These are phyloP conservation scores for Rhizophagus sp. DNA, from an alignment of 192 early-diverging fungal genomes.

Conservation along the genomic window DNA sequence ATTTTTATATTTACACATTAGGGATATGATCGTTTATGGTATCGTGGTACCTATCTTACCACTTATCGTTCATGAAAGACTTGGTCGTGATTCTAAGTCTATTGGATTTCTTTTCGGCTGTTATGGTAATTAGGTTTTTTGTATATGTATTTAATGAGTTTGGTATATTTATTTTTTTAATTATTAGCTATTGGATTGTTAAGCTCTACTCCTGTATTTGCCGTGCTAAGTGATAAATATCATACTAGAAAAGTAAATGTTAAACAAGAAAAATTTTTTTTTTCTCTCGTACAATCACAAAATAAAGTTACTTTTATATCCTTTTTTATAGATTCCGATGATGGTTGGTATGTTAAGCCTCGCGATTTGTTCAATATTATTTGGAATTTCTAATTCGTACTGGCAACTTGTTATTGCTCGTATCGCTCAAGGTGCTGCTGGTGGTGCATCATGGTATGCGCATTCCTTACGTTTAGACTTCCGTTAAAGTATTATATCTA, in stretches of 20 bases:
- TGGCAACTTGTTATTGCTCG: constrained; percentile 68
- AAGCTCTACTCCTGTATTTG: constrained; percentile 64
- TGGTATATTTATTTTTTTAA: neutral
- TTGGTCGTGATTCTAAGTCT: constrained; percentile 53
- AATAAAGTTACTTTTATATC: neutral
- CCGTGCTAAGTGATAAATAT: constrained; percentile 70
- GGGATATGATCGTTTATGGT: constrained; percentile 62
- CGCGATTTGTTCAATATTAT: constrained; percentile 61
- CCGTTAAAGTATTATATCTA: neutral
- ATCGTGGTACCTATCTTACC: constrained; percentile 72
- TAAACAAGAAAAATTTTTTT: too few species aligned
- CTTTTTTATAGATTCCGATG: constrained; percentile 58
- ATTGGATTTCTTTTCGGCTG: constrained; percentile 73
- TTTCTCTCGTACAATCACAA: too few species aligned
- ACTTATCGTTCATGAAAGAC: constrained; percentile 59
- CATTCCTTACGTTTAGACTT: neutral
- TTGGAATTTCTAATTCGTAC: constrained; percentile 65
- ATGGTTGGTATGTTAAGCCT: constrained; percentile 67
- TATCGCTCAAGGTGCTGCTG: constrained; percentile 70
- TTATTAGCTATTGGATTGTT: constrained; percentile 62
- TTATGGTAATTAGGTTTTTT: constrained; percentile 50
- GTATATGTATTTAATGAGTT: neutral
- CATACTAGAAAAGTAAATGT: constrained; percentile 60
- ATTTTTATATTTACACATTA: neutral
- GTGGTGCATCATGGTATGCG: constrained; percentile 68